These are phyloP conservation scores for Thymus mandschuricus DNA, from an alignment of 257 asterid species.

Conservation along the genomic window DNA sequence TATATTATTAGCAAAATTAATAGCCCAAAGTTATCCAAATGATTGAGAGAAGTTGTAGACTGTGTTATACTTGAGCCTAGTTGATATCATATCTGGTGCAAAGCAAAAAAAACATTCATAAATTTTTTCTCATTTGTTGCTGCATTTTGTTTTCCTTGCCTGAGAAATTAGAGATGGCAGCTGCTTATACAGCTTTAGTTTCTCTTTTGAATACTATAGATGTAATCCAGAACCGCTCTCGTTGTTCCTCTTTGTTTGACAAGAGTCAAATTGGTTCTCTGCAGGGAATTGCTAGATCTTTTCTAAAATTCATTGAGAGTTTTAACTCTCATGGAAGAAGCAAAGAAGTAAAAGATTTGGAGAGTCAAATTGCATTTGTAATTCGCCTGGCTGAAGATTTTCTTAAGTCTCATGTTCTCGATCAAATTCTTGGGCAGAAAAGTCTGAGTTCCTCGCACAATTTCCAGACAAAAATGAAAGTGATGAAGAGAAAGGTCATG, in stretches of 20 bases:
- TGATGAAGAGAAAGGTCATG: not conserved
- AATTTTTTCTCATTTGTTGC: too few relatives aligned
- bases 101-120: not conserved
- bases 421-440: not conserved
- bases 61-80: too few relatives aligned
- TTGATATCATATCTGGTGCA: too few relatives aligned
- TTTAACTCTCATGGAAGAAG: not conserved
- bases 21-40: too few relatives aligned
- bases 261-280: too few relatives aligned
- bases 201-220: not conserved
- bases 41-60: too few relatives aligned
- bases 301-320: not conserved
- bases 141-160: too few relatives aligned
- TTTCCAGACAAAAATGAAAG: not conserved
- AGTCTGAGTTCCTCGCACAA: not conserved
- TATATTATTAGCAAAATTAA: too few relatives aligned
- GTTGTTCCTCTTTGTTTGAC: too few relatives aligned
- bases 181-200: not conserved
- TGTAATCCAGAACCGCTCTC: too few relatives aligned
- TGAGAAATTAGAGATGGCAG: not conserved
- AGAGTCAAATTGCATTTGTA: not conserved
- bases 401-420: not conserved
- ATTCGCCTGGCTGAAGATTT: not conserved
- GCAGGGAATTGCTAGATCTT: not conserved
- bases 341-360: not conserved